Percentiles rank a stretch among this genome's conserved stretches.
Conservation (phyloP, 2,329 filamentous ascomycete genomes). For the Botrytis porri region DNA sequence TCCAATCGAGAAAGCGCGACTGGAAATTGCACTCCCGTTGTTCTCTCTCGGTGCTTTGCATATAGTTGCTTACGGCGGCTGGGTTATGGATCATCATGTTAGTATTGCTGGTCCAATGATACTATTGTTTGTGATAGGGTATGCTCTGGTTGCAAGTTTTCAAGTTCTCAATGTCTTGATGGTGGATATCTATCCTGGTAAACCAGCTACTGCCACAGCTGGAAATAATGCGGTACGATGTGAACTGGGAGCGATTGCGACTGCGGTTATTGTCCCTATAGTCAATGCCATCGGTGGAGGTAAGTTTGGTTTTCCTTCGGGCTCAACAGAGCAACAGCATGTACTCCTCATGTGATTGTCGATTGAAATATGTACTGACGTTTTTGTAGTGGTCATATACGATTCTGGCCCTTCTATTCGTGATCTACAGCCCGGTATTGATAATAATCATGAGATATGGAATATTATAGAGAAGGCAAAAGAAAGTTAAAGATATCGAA, state of each 20-base stretch:
- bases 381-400: constrained; percentile 47
- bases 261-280: constrained; percentile 52
- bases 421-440: background rate
- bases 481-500: background rate
- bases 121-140: constrained; percentile 47
- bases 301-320: background rate
- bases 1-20: constrained; percentile 50
- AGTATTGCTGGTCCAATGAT: constrained; percentile 48
- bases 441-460: background rate
- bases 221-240: constrained; percentile 56
- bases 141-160: constrained; percentile 52
- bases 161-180: constrained; percentile 51
- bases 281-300: constrained; percentile 49
- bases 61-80: constrained; percentile 52
- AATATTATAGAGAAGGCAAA: background rate
- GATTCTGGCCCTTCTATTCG: constrained; percentile 31
- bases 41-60: constrained; percentile 49
- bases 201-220: constrained; percentile 45
- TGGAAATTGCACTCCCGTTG: constrained; percentile 50
- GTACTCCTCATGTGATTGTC: background rate
- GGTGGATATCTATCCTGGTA: constrained; percentile 49
- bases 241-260: constrained; percentile 51
- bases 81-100: constrained; percentile 45
- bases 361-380: background rate
- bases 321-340: background rate